Evolutionary conservation across 192 early-diverging fungal genomes (phyloP), one percentile per base, ranked within the genome.

Genomic region (Diversispora eburnea): DNA sequence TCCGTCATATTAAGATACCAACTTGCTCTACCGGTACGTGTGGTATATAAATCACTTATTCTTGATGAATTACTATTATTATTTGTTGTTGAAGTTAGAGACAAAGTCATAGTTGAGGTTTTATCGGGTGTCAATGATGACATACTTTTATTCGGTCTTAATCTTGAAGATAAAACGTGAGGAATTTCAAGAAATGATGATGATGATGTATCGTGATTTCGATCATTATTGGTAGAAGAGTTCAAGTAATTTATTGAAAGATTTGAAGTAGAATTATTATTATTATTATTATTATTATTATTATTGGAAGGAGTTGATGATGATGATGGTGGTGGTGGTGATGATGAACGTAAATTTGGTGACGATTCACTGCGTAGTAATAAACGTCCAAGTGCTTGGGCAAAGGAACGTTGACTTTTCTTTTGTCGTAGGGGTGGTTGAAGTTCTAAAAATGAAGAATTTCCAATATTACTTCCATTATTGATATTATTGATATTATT

Each of bases 1-100:
- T 68, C 67, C 13, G 67, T 46, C 67, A 68, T 33, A 68, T 68
- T 52, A 22, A 68, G 48, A 68, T 68, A 54, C 48, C 67, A 52
- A 54, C 9, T 68, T 49, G 48, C 13, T 52, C 67, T 6, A 22
- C 13, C 22, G 15, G 49, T 33, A 17, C 67, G 46, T 45, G 25
- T 13, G 22, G 39, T 33, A 33, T 33, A 68, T 42, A 68, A 17
- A 68, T 54, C 10, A 17, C 10, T 41, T 67, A 51, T 52, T 59
- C 57, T 6, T 59, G 61, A 63, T 13, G 39, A 8, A n/a, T 63
- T 19, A 17, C 17, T 17, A 62, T 33, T 15, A 25, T 33, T 13
- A 33, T 54, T 9, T 54, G n/a, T 1, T 54, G 12, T 54, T 17
- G n/a, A 13, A 10, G 12, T 17, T 54, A 54, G 51, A 17, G n/a